phyloP scores from a whole-genome alignment of 306 rosid species.

The Quercus glauca region DNA sequence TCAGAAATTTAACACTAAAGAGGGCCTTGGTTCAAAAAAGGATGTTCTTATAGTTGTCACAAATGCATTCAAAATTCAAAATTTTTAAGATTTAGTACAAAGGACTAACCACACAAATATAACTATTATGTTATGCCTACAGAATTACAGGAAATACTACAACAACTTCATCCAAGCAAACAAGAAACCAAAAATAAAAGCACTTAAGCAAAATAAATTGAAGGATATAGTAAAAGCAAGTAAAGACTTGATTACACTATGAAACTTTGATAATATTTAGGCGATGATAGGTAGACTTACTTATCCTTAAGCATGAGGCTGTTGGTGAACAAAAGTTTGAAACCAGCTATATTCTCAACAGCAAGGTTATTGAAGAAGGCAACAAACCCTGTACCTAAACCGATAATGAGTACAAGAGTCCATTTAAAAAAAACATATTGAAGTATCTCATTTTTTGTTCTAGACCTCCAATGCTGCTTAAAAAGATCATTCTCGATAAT shows the following conservation, averaged over 20 bases:
- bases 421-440: conserved; percentile 67
- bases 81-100: neutral
- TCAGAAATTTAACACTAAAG: neutral
- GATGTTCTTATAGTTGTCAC: neutral
- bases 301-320: conserved; percentile 48
- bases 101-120: neutral
- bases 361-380: conserved; percentile 70
- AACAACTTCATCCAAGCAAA: neutral
- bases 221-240: neutral
- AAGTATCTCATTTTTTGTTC: conserved; percentile 42
- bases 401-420: conserved; percentile 69
- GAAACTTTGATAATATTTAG: neutral
- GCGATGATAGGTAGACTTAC: conserved; percentile 33
- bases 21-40: neutral
- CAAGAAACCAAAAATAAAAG: neutral
- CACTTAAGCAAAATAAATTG: neutral
- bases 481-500: conserved; percentile 75
- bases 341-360: conserved; percentile 81
- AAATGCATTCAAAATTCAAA: neutral
- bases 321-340: conserved; percentile 58
- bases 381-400: conserved; percentile 65
- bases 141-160: neutral
- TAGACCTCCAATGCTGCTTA: conserved; percentile 77
- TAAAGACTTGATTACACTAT: neutral
- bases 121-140: neutral